Evolutionary conservation across 2,329 filamentous ascomycete species (phyloP).

Genomic region (Penicillium psychrosexuale): DNA sequence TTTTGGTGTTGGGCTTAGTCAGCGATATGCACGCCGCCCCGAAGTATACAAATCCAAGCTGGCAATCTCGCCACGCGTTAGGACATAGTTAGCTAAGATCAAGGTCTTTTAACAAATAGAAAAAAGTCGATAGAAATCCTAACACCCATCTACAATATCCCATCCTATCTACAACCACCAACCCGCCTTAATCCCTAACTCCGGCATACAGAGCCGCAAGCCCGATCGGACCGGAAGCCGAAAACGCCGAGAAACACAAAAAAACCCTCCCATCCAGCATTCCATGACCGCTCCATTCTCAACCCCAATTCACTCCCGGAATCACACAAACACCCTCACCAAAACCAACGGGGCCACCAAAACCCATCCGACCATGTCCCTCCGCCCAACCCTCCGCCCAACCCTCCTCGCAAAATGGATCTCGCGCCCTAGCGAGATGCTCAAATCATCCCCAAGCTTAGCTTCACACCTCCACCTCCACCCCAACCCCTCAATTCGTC

Average conservation of each 20-base stretch:
- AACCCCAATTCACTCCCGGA: background rate
- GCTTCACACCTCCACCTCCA: background rate
- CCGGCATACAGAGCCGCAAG: background rate
- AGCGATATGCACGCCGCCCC: background rate
- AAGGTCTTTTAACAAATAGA: background rate
- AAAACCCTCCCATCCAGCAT: background rate
- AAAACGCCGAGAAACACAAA: conserved; percentile 8
- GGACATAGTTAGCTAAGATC: background rate
- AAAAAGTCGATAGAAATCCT: background rate
- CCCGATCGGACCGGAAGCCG: conserved; percentile 11
- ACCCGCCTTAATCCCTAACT: conserved; percentile 1
- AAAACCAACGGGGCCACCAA: background rate
- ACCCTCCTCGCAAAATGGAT: conserved; percentile 23
- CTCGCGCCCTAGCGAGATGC: conserved; percentile 16
- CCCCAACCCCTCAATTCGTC: background rate
- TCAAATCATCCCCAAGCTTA: conserved; percentile 6
- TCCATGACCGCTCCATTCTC: background rate
- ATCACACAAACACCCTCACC: background rate
- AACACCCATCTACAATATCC: background rate
- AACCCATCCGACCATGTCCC: conserved; percentile 6
- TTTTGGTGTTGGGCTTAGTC: conserved; percentile 22
- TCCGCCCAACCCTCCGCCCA: conserved; percentile 13
- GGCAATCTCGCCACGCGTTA: background rate
- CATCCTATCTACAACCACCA: background rate
- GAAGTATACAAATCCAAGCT: background rate